phyloP scores from a whole-genome alignment of 164 flowering plant species.

The Vitis rupestris region DNA sequence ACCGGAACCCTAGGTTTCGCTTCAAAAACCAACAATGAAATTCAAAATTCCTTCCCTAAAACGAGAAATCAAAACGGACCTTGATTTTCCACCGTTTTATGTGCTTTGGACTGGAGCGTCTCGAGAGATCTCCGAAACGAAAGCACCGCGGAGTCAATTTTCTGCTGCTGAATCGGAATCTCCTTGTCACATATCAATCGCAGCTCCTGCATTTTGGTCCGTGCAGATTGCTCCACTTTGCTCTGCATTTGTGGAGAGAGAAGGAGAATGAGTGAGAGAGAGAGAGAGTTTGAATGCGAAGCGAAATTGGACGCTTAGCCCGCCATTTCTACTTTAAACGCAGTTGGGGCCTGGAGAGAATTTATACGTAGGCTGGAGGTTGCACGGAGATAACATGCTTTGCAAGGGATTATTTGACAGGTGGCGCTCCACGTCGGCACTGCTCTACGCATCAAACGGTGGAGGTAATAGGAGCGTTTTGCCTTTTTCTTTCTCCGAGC shows the following conservation, averaged over 20 bases:
- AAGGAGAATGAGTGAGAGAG: neutral
- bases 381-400: neutral
- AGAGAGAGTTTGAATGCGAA: neutral
- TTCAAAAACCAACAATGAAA: too few species aligned
- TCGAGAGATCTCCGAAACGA: constrained; percentile 32
- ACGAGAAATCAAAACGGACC: constrained; percentile 28
- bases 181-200: constrained; percentile 41
- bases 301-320: constrained; percentile 2
- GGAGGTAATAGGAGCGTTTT: too few species aligned
- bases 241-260: constrained; percentile 16
- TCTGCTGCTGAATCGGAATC: constrained; percentile 34
- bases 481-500: too few species aligned
- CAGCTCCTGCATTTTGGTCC: constrained; percentile 44
- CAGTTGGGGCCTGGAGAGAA: neutral
- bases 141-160: constrained; percentile 26
- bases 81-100: constrained; percentile 37
- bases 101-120: constrained; percentile 31
- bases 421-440: too few species aligned
- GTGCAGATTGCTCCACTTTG: constrained; percentile 11
- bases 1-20: too few species aligned
- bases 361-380: neutral
- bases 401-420: too few species aligned
- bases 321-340: constrained; percentile 20
- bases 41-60: neutral
- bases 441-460: too few species aligned